A percentile compares a stretch with the other conserved stretches of the same genome.
Conservation (phyloP, 2,329 filamentous ascomycete species). For the Rutstroemia sydowiana region DNA sequence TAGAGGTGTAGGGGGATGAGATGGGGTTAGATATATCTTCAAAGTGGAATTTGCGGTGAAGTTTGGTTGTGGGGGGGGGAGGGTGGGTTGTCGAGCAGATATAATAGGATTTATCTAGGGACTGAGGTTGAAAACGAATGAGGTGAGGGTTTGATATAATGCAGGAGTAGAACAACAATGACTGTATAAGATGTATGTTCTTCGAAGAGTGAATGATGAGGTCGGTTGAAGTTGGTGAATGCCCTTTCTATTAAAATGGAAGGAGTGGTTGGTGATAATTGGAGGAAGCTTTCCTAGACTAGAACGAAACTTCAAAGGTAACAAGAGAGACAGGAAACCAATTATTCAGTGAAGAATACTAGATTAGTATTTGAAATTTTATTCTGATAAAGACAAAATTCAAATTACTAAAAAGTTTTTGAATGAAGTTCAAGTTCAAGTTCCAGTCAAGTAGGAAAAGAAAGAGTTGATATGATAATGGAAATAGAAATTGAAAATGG, state of each 20-base stretch:
- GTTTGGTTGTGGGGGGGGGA: not conserved
- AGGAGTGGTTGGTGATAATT: conserved; percentile 2
- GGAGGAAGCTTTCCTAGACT: not conserved
- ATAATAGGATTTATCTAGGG: too few species aligned
- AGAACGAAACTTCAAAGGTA: conserved; percentile 6
- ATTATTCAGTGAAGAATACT: not conserved
- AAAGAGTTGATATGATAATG: conserved; percentile 1
- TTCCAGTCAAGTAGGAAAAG: too few species aligned
- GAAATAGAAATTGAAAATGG: not conserved
- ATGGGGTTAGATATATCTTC: conserved; percentile 22
- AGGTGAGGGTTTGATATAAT: too few species aligned
- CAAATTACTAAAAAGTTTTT: not conserved
- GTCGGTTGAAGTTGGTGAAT: not conserved
- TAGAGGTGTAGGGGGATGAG: too few species aligned
- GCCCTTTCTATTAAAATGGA: not conserved
- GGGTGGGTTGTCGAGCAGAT: too few species aligned
- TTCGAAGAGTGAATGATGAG: not conserved
- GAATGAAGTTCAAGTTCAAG: too few species aligned
- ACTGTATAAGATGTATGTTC: not conserved
- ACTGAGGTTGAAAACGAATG: not conserved
- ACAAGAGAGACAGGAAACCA: conserved; percentile 9
- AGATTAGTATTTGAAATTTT: too few species aligned
- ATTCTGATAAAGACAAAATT: not conserved
- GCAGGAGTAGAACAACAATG: not conserved
- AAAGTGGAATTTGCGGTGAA: conserved; percentile 14